These are phyloP conservation scores for Allomyces macrogynus DNA, from an alignment of 192 early-diverging fungal species.

Conservation along the genomic window DNA sequence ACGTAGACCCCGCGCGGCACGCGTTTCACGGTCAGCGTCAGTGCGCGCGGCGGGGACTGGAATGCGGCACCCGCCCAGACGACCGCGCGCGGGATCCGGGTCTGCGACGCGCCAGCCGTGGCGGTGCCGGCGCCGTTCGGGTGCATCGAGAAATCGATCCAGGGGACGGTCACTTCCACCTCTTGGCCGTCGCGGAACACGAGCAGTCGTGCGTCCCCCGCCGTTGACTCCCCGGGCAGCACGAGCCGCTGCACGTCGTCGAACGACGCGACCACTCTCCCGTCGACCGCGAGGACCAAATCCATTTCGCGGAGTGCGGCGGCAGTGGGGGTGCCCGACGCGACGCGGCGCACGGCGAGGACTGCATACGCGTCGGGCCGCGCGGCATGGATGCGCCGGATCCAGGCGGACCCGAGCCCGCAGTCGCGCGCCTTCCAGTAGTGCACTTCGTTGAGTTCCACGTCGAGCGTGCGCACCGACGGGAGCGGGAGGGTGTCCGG, in stretches of 20 bases:
- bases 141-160: slow-evolving; percentile 25
- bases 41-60: slow-evolving; percentile 48
- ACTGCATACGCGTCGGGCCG: slow-evolving; percentile 27
- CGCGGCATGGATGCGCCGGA: slow-evolving; percentile 29
- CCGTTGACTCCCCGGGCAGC: slow-evolving; percentile 19
- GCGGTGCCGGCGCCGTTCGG: slow-evolving; percentile 7
- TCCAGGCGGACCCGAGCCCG: slow-evolving; percentile 35
- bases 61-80: slow-evolving; percentile 69
- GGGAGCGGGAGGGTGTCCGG: too few species aligned
- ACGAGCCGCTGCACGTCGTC: slow-evolving; percentile 20
- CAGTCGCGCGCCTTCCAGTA: slow-evolving; percentile 30
- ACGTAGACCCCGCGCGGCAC: slow-evolving; percentile 44
- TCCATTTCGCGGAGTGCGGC: slow-evolving; percentile 41
- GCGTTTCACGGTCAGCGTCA: slow-evolving; percentile 41
- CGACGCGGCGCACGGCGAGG: slow-evolving; percentile 36
- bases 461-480: slow-evolving; percentile 32
- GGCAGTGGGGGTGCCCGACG: slow-evolving; percentile 26
- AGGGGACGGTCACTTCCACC: slow-evolving; percentile 38
- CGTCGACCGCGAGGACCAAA: slow-evolving; percentile 45
- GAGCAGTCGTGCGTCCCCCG: background rate
- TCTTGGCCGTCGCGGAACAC: slow-evolving; percentile 49
- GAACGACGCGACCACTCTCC: slow-evolving; percentile 32
- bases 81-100: slow-evolving; percentile 41
- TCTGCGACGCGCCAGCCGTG: slow-evolving; percentile 17
- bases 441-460: slow-evolving; percentile 40